Conservation (phyloP, 73 alveolate species). For the Symbiodinium natans region DNA sequence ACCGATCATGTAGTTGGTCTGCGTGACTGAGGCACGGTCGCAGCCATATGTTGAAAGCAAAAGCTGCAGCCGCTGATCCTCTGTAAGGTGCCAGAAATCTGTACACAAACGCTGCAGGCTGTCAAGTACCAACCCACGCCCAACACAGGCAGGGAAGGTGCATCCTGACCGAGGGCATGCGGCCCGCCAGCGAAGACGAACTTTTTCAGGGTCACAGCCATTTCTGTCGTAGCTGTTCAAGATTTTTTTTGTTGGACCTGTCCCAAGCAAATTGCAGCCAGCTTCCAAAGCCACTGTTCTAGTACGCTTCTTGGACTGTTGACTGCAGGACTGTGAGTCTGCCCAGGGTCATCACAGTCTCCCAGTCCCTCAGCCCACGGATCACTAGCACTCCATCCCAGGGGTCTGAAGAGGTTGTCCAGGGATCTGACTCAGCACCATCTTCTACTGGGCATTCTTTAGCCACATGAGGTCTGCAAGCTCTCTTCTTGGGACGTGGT, state of each 20-base stretch:
- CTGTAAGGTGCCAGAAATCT: background rate
- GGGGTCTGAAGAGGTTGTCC: too few relatives aligned
- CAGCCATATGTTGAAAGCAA: background rate
- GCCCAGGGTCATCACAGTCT: too few relatives aligned
- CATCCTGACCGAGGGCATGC: background rate
- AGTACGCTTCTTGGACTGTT: background rate
- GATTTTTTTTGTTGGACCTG: background rate
- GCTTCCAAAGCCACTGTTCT: background rate
- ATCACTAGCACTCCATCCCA: too few relatives aligned
- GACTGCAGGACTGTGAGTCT: too few relatives aligned
- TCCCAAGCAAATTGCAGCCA: background rate
- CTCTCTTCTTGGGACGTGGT: too few relatives aligned
- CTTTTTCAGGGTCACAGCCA: background rate
- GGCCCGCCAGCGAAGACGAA: background rate
- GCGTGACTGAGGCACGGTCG: background rate
- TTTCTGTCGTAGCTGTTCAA: background rate
- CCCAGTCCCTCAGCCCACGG: too few relatives aligned
- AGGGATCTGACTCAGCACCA: too few relatives aligned
- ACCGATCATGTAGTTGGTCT: background rate
- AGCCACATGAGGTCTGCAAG: too few relatives aligned
- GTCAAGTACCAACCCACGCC: background rate
- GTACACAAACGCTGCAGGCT: background rate
- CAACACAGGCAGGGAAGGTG: background rate
- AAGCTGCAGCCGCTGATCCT: background rate
- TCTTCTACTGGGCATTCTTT: too few relatives aligned